A percentile compares a stretch with the other conserved stretches of the same genome.
These are phyloP conservation scores for Eucalyptus fibrosa DNA, from an alignment of 345 rosid genomes.

Conservation along the genomic window DNA sequence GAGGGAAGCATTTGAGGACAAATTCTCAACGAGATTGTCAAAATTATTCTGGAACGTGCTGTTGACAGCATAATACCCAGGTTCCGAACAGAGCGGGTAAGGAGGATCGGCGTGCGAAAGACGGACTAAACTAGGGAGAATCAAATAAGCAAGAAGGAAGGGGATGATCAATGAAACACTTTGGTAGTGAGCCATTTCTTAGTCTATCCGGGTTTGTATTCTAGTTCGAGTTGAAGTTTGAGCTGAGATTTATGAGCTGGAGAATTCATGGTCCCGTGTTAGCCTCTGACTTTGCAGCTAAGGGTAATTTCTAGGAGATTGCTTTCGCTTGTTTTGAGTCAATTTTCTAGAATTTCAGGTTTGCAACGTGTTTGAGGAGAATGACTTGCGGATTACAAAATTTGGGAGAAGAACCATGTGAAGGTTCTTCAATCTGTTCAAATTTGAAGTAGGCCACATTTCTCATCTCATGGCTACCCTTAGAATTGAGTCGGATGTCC, in stretches of 20 bases:
- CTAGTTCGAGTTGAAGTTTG: not conserved
- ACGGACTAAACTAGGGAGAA: not conserved
- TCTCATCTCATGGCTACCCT: too few species aligned
- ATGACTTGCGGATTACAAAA: too few species aligned
- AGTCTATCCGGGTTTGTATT: not conserved
- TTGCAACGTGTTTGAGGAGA: not conserved
- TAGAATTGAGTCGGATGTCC: too few species aligned
- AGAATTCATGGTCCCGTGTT: not conserved
- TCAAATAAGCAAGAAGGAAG: not conserved
- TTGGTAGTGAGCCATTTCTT: not conserved
- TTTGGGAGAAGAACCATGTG: too few species aligned
- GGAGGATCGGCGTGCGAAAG: not conserved
- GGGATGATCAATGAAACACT: not conserved
- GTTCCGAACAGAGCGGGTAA: not conserved
- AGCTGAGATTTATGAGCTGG: not conserved
- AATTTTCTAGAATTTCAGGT: not conserved
- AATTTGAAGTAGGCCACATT: too few species aligned
- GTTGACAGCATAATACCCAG: not conserved
- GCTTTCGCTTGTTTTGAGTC: not conserved
- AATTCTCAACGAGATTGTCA: not conserved
- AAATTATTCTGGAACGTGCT: not conserved
- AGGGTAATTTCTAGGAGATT: not conserved
- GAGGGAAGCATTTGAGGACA: slow-evolving; percentile 1
- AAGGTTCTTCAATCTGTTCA: too few species aligned
- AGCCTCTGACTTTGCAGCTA: not conserved